These are phyloP conservation scores for Zangia roseola DNA, from an alignment of 768 basidiomycete species.

Conservation along the genomic window DNA sequence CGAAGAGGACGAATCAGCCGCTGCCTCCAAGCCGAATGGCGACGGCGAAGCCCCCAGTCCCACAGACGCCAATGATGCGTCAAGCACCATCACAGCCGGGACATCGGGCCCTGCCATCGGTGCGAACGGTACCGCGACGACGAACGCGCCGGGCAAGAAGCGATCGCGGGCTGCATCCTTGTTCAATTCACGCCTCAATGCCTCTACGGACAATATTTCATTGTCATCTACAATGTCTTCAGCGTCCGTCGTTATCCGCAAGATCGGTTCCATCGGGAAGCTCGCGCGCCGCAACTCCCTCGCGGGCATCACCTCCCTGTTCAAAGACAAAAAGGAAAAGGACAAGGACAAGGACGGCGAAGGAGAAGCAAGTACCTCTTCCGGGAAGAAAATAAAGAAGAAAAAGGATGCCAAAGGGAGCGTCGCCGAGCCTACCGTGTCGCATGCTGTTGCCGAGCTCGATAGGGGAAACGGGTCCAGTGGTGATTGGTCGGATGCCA, in stretches of 20 bases:
- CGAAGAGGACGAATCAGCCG: constrained; percentile 35
- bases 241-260: constrained; percentile 95
- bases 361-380: constrained; percentile 23
- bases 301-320: constrained; percentile 87
- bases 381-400: constrained; percentile 46
- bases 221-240: constrained; percentile 92
- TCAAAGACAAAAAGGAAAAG: constrained; percentile 78
- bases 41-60: constrained; percentile 24
- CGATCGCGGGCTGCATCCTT: constrained; percentile 68
- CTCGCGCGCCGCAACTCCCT: constrained; percentile 86
- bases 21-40: constrained; percentile 31
- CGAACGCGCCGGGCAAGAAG: constrained; percentile 51
- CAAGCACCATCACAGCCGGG: constrained; percentile 41
- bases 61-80: constrained; percentile 26
- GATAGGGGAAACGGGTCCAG: constrained; percentile 50
- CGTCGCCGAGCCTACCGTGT: constrained; percentile 68
- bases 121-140: constrained; percentile 23
- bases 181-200: constrained; percentile 87
- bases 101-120: constrained; percentile 19
- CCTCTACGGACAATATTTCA: constrained; percentile 93
- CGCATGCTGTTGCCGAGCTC: constrained; percentile 82
- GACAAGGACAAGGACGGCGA: constrained; percentile 39
- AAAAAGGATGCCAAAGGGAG: constrained; percentile 62
- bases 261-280: constrained; percentile 88
- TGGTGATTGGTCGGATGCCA: constrained; percentile 56